These are phyloP conservation scores for Taphrina deformans DNA, from an alignment of 1,139 yeast genomes.

Conservation along the genomic window DNA sequence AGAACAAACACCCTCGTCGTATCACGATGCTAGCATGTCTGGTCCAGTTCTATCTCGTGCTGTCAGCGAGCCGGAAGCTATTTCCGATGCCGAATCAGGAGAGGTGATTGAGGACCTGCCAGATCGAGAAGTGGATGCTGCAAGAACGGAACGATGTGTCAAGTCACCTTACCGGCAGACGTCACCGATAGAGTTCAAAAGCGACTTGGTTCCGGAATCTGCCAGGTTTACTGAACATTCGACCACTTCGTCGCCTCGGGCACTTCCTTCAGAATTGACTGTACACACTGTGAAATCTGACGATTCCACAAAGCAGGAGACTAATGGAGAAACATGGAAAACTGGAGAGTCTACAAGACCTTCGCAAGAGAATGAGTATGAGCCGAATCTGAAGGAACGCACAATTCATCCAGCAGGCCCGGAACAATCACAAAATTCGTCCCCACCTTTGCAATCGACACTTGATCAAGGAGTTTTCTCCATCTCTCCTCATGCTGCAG, in stretches of 20 bases:
- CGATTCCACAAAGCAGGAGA: neutral
- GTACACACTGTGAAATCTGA: neutral
- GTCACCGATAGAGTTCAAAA: neutral
- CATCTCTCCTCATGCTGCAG: neutral
- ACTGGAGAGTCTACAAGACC: neutral
- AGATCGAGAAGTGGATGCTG: neutral
- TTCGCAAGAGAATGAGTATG: neutral
- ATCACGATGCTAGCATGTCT: neutral
- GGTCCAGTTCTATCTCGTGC: neutral
- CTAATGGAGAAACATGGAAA: neutral
- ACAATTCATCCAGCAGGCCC: neutral
- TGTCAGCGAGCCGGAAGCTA: neutral
- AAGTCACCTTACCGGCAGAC: neutral
- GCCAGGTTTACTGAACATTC: neutral
- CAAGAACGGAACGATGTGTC: neutral
- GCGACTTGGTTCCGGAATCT: neutral
- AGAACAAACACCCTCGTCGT: too few species aligned
- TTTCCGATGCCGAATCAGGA: conserved; percentile 5
- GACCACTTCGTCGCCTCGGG: neutral
- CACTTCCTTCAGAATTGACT: neutral
- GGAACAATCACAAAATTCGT: neutral
- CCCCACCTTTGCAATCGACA: neutral
- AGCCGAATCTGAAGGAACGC: neutral
- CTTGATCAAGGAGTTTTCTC: neutral
- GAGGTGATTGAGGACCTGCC: neutral